Base-by-base conservation (phyloP, 2,329 filamentous ascomycete genomes). In the Thielaviopsis euricoi region DNA sequence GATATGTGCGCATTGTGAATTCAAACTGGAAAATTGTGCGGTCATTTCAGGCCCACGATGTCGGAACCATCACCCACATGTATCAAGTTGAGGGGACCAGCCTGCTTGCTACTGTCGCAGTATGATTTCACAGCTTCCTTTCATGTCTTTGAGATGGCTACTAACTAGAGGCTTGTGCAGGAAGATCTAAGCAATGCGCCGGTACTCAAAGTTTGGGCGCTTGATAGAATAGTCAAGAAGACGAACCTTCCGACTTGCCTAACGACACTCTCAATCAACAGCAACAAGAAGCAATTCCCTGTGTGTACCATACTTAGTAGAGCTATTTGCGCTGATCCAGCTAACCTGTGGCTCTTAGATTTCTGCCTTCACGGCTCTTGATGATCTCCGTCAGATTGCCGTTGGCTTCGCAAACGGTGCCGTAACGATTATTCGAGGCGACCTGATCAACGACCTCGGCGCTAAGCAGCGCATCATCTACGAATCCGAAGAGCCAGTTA, bases 381-480 rank as follows among this genome's bases (percentile, higher is more conserved):
- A 89, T 53, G 90, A 97, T 70, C 75, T 98, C 23, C 87, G 87
- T 4, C 93, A 98, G 72, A 81, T 97, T 26, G 93, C 91, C 3
- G 86, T 97, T 6, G 94, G 93, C 5, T 98, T 98, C 67, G 93
- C 86, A 13, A 97, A 98, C 70, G 93, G 93, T 7, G 83, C 90
- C 0, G 91, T 98, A 13, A 95, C 89, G 0, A 83, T 98, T 26
- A 87, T 98, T 59, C 81, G 93, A 60, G 93, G 94, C 61, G 93
- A 98, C 67, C 75, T 98, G 53, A 87, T 98, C 64, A 89, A 98
- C 68, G 93, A 98, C 68, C 83, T 93, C 59, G 93, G 94, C 22
- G 89, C 91, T 12, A 89, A 89, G 67, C 93, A 98, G 69, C 82
- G 93, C 56, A 93, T 91, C 37, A 88, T 98, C 10, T 93, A 95